Percentiles rank a stretch among this genome's conserved stretches.
phyloP scores from a whole-genome alignment of 768 basidiomycete genomes.

The Russula sp. region DNA sequence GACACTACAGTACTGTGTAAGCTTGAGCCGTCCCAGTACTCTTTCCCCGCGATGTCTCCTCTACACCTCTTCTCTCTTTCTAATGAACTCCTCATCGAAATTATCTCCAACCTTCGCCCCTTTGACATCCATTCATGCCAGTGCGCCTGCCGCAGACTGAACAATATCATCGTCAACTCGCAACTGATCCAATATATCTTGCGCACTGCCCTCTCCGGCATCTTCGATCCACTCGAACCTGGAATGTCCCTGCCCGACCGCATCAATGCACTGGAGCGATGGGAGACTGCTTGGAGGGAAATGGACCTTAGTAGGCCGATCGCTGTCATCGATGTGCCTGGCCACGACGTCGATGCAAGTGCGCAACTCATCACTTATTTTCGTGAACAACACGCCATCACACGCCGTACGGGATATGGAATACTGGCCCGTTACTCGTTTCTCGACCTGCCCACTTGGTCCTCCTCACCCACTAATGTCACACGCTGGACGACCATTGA shows the following conservation, averaged over 20 bases:
- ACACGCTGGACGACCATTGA: slow-evolving; percentile 13
- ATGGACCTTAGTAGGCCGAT: slow-evolving; percentile 7
- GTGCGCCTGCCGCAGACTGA: slow-evolving; percentile 4
- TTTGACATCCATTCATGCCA: slow-evolving; percentile 6
- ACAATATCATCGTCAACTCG: slow-evolving; percentile 2
- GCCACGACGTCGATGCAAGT: background rate
- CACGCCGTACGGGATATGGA: slow-evolving; percentile 5
- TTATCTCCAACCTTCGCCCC: slow-evolving; percentile 9
- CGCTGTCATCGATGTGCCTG: background rate
- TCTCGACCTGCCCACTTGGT: slow-evolving; percentile 6
- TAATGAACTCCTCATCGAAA: slow-evolving; percentile 19
- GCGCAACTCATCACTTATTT: background rate
- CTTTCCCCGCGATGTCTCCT: slow-evolving; percentile 6
- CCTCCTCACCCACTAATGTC: background rate
- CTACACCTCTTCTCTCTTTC: slow-evolving; percentile 15
- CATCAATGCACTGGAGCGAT: background rate
- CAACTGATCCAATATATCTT: slow-evolving; percentile 14
- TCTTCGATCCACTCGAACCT: slow-evolving; percentile 17
- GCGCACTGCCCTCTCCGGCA: slow-evolving; percentile 18
- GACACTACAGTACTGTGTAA: too few species aligned
- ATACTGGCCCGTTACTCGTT: slow-evolving; percentile 12
- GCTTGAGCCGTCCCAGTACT: too few species aligned
- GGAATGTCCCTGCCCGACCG: slow-evolving; percentile 13
- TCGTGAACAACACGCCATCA: slow-evolving; percentile 12
- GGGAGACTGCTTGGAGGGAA: slow-evolving; percentile 8